These are phyloP conservation scores for Biscutella laevigata DNA, from an alignment of 441 rosid species.

Conservation along the genomic window DNA sequence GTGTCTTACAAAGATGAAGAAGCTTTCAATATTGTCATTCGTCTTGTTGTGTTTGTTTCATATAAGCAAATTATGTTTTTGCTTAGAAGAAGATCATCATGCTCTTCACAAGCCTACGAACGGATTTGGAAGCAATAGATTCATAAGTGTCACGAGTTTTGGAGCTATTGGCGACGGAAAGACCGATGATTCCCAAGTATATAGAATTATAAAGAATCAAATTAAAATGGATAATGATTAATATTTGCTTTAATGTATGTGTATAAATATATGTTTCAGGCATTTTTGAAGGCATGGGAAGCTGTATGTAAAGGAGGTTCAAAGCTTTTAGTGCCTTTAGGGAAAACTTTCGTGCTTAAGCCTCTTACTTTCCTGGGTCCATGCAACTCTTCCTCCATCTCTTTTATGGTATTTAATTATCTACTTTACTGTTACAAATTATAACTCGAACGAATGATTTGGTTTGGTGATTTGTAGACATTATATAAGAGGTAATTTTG, in stretches of 20 bases:
- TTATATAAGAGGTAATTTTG: too few relatives aligned
- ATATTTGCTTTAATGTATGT: background rate
- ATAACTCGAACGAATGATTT: background rate
- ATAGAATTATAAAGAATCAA: background rate
- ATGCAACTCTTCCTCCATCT: slow-evolving; percentile 24
- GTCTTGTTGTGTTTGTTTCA: slow-evolving; percentile 19
- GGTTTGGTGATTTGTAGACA: background rate
- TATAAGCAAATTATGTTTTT: slow-evolving; percentile 1
- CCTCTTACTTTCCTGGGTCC: slow-evolving; percentile 27
- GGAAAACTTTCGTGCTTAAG: slow-evolving; percentile 20
- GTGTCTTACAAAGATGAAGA: slow-evolving; percentile 18
- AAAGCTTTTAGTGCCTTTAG: slow-evolving; percentile 13
- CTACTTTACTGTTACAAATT: background rate
- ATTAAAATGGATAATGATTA: background rate
- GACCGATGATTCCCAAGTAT: slow-evolving; percentile 21
- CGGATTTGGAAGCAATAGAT: background rate
- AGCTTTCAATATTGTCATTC: slow-evolving; percentile 1
- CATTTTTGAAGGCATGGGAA: slow-evolving; percentile 26
- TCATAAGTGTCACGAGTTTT: slow-evolving; percentile 16
- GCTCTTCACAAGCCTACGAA: background rate
- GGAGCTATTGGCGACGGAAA: slow-evolving; percentile 28
- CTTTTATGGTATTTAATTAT: slow-evolving; percentile 12
- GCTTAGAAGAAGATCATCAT: background rate
- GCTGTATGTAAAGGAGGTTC: slow-evolving; percentile 18
- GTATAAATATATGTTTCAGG: slow-evolving; percentile 7